A percentile compares a stretch with the other conserved stretches of the same genome.
Evolutionary conservation across 2,329 filamentous ascomycete species (phyloP).

Genomic region (Curvularia lunata): DNA sequence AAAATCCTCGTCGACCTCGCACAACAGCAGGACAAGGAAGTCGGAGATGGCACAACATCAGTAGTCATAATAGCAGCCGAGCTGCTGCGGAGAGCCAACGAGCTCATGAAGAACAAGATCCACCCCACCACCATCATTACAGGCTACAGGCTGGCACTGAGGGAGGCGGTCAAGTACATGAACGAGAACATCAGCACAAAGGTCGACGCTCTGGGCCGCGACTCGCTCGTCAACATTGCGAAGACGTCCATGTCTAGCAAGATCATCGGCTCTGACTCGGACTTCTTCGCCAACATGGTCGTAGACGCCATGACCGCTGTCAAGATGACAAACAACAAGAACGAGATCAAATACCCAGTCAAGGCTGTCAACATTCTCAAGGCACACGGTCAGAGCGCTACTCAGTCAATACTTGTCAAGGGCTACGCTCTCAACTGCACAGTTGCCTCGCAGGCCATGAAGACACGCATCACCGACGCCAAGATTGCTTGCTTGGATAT

Average conservation of each 20-base stretch:
- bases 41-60: conserved; percentile 96
- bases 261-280: conserved; percentile 93
- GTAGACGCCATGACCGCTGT: conserved; percentile 96
- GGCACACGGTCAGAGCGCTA: conserved; percentile 90
- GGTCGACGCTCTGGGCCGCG: conserved; percentile 87
- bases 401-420: conserved; percentile 89
- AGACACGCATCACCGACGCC: conserved; percentile 85
- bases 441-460: conserved; percentile 97
- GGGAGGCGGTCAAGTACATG: conserved; percentile 98
- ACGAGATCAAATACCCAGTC: conserved; percentile 94
- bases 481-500: conserved; percentile 98
- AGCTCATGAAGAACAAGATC: conserved; percentile 99
- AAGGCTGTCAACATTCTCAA: conserved; percentile 99
- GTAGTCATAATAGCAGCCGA: conserved; percentile 97
- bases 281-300: conserved; percentile 97
- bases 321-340: conserved; percentile 88
- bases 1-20: conserved; percentile 98
- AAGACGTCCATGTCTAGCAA: conserved; percentile 99
- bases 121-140: conserved; percentile 99
- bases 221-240: conserved; percentile 91
- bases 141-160: conserved; percentile 91
- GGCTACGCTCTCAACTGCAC: conserved; percentile 99
- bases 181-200: conserved; percentile 97
- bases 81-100: conserved; percentile 90
- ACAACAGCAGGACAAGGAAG: conserved; percentile 98